Percentiles rank a stretch among this genome's conserved stretches.
Evolutionary conservation across 2,329 filamentous ascomycete species (phyloP).

Genomic region (Monosporascus sp.): DNA sequence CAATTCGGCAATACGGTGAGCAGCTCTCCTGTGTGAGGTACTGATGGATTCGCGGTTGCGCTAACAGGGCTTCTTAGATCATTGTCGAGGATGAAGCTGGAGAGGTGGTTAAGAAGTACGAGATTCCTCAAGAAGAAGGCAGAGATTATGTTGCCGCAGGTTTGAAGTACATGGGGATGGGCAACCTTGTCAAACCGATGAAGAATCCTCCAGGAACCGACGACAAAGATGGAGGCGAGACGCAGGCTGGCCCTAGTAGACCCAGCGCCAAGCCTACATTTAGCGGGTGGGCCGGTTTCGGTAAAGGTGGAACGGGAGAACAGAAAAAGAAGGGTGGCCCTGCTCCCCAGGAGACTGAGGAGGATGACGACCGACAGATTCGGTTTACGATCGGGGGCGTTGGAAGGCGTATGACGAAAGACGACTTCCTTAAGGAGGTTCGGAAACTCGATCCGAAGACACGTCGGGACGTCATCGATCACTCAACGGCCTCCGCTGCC

Average conservation of each 20-base stretch:
- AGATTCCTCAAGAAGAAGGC: conserved; percentile 56
- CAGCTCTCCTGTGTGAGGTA: not conserved
- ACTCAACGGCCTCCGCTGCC: conserved; percentile 41
- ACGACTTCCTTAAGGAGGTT: conserved; percentile 73
- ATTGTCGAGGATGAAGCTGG: conserved; percentile 85
- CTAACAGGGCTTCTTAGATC: conserved; percentile 48
- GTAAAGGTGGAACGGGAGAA: conserved; percentile 24
- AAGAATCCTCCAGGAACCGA: conserved; percentile 31
- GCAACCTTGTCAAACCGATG: conserved; percentile 36
- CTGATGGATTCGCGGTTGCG: not conserved
- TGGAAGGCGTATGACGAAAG: conserved; percentile 73
- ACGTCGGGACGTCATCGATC: conserved; percentile 48
- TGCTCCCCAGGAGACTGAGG: conserved; percentile 34
- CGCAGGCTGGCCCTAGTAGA: conserved; percentile 23
- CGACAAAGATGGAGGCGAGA: conserved; percentile 13
- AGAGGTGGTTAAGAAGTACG: conserved; percentile 80
- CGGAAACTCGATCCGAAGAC: conserved; percentile 66
- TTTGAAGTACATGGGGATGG: conserved; percentile 52
- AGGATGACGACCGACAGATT: conserved; percentile 64
- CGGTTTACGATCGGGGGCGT: conserved; percentile 72
- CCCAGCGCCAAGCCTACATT: conserved; percentile 31
- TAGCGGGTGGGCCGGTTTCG: conserved; percentile 48
- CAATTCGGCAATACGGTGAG: conserved; percentile 75
- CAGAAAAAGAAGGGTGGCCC: conserved; percentile 35
- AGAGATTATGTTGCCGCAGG: conserved; percentile 40